A percentile compares a stretch with the other conserved stretches of the same genome.
These are phyloP conservation scores for Alternaria sp. DNA, from an alignment of 2,329 filamentous ascomycete species.

Conservation along the genomic window DNA sequence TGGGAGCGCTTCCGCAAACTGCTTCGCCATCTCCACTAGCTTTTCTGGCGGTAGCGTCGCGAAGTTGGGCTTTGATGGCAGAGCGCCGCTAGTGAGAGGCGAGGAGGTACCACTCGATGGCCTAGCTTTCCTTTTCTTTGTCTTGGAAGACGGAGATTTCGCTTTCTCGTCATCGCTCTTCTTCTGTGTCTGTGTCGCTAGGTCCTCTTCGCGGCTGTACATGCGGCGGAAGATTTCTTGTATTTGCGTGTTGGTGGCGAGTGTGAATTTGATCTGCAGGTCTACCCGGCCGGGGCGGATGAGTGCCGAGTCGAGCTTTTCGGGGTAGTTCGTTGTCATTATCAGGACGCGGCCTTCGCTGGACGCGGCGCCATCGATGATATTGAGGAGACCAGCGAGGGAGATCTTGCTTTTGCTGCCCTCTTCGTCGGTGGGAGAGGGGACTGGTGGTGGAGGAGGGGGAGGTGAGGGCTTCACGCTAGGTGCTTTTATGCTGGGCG, in stretches of 20 bases:
- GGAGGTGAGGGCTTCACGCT: not conserved
- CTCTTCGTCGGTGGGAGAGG: not conserved
- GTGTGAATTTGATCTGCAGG: slow-evolving; percentile 38
- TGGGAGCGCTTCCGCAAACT: slow-evolving; percentile 14
- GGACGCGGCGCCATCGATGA: slow-evolving; percentile 80
- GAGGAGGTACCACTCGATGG: not conserved
- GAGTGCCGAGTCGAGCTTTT: slow-evolving; percentile 57
- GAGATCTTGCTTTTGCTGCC: slow-evolving; percentile 62
- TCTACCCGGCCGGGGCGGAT: slow-evolving; percentile 69
- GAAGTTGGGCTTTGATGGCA: not conserved
- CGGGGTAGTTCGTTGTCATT: slow-evolving; percentile 36
- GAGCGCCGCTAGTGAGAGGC: no score
- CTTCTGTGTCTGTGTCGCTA: not conserved
- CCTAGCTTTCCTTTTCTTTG: not conserved
- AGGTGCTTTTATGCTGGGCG: not conserved
- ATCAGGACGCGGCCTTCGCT: slow-evolving; percentile 63
- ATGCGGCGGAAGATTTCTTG: slow-evolving; percentile 26
- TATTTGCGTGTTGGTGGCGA: slow-evolving; percentile 16
- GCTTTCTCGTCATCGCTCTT: not conserved
- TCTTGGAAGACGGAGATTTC: not conserved
- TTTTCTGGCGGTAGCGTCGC: not conserved
- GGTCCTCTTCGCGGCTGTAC: slow-evolving; percentile 15
- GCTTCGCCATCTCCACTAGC: not conserved
- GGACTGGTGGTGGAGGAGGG: not conserved
- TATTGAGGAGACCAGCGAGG: slow-evolving; percentile 79